Conservation (phyloP, 148 eudicot species). For the Rhododendron ovatum region DNA sequence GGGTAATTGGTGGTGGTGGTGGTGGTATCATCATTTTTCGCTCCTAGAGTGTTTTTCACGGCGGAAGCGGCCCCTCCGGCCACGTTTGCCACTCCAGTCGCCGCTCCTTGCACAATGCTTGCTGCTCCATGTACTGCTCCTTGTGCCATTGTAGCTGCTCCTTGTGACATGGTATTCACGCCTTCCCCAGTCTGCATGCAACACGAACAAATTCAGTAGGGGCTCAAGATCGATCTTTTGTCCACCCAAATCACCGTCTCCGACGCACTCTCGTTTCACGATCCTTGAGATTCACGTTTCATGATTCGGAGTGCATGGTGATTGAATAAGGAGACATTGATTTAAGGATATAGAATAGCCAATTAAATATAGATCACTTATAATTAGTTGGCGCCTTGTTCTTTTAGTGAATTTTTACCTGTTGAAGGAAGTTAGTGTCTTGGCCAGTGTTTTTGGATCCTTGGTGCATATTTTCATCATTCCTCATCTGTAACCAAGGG, state of each 20-base stretch:
- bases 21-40: slow-evolving; percentile 11
- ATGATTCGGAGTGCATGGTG: background rate
- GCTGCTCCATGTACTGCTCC: slow-evolving; percentile 44
- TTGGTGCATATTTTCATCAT: background rate
- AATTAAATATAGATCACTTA: background rate
- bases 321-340: background rate
- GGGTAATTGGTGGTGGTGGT: background rate
- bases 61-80: slow-evolving; percentile 66
- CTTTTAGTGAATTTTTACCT: background rate
- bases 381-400: background rate
- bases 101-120: slow-evolving; percentile 64
- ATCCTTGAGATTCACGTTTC: background rate
- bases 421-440: background rate
- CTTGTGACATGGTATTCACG: slow-evolving; percentile 57
- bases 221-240: background rate
- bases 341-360: background rate
- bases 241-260: background rate
- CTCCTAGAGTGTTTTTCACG: slow-evolving; percentile 40
- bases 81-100: slow-evolving; percentile 22
- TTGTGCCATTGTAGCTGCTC: slow-evolving; percentile 53
- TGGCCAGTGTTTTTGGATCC: background rate
- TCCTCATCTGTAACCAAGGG: background rate
- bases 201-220: background rate
- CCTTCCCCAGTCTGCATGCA: slow-evolving; percentile 60
- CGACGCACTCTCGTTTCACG: background rate